These are phyloP conservation scores for Neurospora pannonica DNA, from an alignment of 495 filamentous ascomycete genomes.

Conservation along the genomic window DNA sequence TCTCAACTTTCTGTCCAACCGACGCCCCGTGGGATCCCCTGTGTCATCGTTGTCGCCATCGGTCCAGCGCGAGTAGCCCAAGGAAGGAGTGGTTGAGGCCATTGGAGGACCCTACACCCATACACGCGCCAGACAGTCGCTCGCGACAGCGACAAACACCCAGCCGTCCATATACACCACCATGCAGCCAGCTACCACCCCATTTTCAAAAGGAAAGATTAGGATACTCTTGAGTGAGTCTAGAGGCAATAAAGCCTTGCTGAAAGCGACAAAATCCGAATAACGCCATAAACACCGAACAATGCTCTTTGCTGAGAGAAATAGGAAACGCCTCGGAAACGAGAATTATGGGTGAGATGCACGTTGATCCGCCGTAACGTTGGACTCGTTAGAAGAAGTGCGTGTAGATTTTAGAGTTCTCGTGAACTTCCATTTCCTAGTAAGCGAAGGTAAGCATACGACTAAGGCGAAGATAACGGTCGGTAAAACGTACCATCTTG, in stretches of 20 bases:
- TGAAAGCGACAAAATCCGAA: slow-evolving; percentile 7
- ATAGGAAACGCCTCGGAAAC: slow-evolving; percentile 25
- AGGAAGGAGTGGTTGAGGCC: background rate
- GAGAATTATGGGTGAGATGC: slow-evolving; percentile 33
- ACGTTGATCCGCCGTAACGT: slow-evolving; percentile 10
- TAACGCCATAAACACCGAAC: slow-evolving; percentile 44
- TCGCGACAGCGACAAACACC: background rate
- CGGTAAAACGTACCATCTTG: slow-evolving; percentile 73
- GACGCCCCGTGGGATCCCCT: background rate
- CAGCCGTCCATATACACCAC: background rate
- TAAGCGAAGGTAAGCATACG: slow-evolving; percentile 16
- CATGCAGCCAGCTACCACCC: background rate
- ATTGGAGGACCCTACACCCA: background rate
- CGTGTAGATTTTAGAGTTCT: slow-evolving; percentile 96
- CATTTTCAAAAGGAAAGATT: background rate
- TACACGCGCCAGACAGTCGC: background rate
- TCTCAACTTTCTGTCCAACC: background rate
- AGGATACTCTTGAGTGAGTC: slow-evolving; percentile 16
- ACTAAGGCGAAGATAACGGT: background rate
- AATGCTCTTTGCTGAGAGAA: slow-evolving; percentile 28
- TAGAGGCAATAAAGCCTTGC: slow-evolving; percentile 16
- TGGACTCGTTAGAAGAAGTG: slow-evolving; percentile 80
- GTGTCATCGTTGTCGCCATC: background rate
- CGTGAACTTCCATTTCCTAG: slow-evolving; percentile 99
- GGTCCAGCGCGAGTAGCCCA: background rate